phyloP scores from a whole-genome alignment of 768 basidiomycete species.

The Mycena indigotica region DNA sequence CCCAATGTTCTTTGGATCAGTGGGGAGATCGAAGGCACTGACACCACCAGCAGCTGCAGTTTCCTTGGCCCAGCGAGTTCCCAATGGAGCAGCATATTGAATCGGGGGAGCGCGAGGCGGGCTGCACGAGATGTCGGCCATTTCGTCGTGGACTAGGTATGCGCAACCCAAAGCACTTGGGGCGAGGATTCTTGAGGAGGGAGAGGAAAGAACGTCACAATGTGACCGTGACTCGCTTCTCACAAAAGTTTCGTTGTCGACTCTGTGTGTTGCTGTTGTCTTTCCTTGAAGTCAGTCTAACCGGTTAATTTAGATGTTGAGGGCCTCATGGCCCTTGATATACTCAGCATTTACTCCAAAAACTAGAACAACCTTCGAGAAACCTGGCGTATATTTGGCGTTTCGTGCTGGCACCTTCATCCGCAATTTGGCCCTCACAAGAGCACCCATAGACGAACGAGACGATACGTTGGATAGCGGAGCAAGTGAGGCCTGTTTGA shows the following conservation, averaged over 20 bases:
- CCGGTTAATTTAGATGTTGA: constrained; percentile 38
- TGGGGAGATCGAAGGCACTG: constrained; percentile 75
- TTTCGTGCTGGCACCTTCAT: constrained; percentile 11
- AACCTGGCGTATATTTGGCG: constrained; percentile 7
- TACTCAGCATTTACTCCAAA: constrained; percentile 30
- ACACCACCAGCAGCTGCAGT: constrained; percentile 76
- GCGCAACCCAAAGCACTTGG: constrained; percentile 48
- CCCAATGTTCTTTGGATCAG: constrained; percentile 85
- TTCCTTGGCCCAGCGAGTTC: constrained; percentile 88
- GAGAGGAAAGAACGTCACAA: constrained; percentile 16
- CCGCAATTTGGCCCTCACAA: neutral
- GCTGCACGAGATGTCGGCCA: constrained; percentile 47
- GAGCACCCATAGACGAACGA: neutral
- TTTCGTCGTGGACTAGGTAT: constrained; percentile 35
- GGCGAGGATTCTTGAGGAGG: constrained; percentile 29
- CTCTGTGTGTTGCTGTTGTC: constrained; percentile 7
- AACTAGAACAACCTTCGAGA: constrained; percentile 22
- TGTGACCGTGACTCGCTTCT: constrained; percentile 16
- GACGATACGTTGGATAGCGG: neutral
- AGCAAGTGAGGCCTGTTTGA: too few species aligned
- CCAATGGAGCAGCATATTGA: constrained; percentile 67
- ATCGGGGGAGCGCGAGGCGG: constrained; percentile 75
- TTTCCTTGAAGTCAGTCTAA: too few species aligned
- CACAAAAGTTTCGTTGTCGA: constrained; percentile 13
- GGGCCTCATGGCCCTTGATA: constrained; percentile 36